A percentile compares a stretch with the other conserved stretches of the same genome.
phyloP scores from a whole-genome alignment of 108 stramenopile genomes.

The Discostella stelligeroides region DNA sequence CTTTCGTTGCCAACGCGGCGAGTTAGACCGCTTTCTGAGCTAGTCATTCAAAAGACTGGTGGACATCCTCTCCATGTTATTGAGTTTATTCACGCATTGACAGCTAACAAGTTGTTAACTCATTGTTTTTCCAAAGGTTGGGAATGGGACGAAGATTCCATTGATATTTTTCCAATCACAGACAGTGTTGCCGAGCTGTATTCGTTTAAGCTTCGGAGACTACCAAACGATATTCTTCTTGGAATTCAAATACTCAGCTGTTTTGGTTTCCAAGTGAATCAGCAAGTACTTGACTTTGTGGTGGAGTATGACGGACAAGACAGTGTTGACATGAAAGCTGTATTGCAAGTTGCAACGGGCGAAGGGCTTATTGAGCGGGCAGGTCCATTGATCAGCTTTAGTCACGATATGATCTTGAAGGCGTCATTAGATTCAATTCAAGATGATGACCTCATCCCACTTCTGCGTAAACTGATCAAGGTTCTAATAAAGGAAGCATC shows the following conservation, averaged over 20 bases:
- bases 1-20: slow-evolving; percentile 21
- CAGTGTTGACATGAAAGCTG: slow-evolving; percentile 23
- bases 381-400: slow-evolving; percentile 9
- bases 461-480: slow-evolving; percentile 17
- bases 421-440: slow-evolving; percentile 15
- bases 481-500: slow-evolving; percentile 15
- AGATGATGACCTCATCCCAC: slow-evolving; percentile 4
- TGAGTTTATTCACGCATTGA: slow-evolving; percentile 26
- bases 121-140: no score
- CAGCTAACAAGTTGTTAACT: slow-evolving; percentile 12
- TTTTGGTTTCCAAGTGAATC: no score
- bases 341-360: neutral
- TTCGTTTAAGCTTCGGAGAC: slow-evolving; percentile 14
- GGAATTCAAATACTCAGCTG: slow-evolving; percentile 28
- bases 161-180: no score
- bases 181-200: no score
- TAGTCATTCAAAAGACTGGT: slow-evolving; percentile 29
- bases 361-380: slow-evolving; percentile 24
- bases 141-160: no score
- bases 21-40: slow-evolving; percentile 16
- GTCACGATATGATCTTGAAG: slow-evolving; percentile 36
- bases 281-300: slow-evolving; percentile 19
- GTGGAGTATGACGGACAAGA: slow-evolving; percentile 16
- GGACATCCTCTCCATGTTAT: slow-evolving; percentile 24
- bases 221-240: slow-evolving; percentile 14